phyloP scores from a whole-genome alignment of 148 eudicot genomes.

The Persicaria tinctoria region DNA sequence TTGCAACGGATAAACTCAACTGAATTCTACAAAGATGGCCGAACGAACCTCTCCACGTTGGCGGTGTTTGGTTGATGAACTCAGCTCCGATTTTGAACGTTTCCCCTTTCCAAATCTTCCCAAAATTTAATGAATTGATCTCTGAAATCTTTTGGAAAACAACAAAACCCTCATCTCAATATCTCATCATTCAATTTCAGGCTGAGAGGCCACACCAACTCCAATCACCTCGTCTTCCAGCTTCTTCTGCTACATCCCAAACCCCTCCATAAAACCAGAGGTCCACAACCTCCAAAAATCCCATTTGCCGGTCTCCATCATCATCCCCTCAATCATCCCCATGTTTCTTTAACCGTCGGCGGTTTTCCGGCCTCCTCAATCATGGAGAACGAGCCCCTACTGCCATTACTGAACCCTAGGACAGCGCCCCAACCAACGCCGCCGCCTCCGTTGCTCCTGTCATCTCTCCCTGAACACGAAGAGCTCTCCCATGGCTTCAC shows the following conservation, averaged over 20 bases:
- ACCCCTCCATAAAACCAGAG: neutral
- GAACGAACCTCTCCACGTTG: too few species aligned
- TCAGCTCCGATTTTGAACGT: too few species aligned
- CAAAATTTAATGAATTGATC: neutral
- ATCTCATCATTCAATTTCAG: neutral
- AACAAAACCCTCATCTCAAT: neutral
- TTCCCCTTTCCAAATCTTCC: neutral
- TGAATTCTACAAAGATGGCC: too few species aligned
- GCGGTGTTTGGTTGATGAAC: too few species aligned
- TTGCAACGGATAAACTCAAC: too few species aligned
- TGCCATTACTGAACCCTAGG: constrained; percentile 36
- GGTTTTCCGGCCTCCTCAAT: constrained; percentile 1
- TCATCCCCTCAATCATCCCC: neutral
- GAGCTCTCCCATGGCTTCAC: constrained; percentile 46
- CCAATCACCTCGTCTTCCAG: neutral
- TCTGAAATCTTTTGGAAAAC: neutral
- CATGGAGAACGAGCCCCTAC: constrained; percentile 71
- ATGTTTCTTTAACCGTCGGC: neutral
- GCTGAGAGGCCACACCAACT: neutral
- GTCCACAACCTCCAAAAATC: too few species aligned
- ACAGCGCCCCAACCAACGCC: constrained; percentile 22
- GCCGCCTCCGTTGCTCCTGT: constrained; percentile 17
- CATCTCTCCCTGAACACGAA: constrained; percentile 53
- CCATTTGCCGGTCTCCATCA: neutral
- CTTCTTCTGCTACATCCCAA: neutral